Conservation (phyloP, 2,329 filamentous ascomycete genomes). For the Torrubiellomyces zombiae region DNA sequence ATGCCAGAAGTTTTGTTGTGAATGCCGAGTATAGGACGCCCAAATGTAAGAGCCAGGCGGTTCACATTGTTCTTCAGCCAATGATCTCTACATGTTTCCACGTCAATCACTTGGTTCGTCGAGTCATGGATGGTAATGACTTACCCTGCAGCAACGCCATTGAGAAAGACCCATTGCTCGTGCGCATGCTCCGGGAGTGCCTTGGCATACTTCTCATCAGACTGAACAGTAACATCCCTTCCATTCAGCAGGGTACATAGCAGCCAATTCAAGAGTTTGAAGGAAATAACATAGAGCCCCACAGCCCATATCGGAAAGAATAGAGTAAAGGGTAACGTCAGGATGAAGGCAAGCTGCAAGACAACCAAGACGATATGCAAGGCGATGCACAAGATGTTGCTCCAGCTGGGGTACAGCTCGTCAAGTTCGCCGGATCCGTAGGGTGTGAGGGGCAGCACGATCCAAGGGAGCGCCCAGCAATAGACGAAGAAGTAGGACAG, state of each 20-base stretch:
- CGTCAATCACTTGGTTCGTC: neutral
- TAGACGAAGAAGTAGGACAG: constrained; percentile 38
- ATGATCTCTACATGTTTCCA: constrained; percentile 36
- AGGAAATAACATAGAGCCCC: constrained; percentile 19
- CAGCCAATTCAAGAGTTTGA: constrained; percentile 31
- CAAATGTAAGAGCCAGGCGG: constrained; percentile 54
- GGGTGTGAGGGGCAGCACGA: constrained; percentile 41
- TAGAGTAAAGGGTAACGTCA: constrained; percentile 35
- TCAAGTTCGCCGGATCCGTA: constrained; percentile 36
- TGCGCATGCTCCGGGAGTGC: constrained; percentile 32
- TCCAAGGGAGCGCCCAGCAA: constrained; percentile 38
- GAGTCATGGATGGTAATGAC: too few species aligned
- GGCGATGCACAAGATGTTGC: constrained; percentile 39
- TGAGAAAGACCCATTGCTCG: constrained; percentile 69
- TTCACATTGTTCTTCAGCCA: constrained; percentile 59
- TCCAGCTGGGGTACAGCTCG: constrained; percentile 42
- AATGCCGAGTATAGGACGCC: constrained; percentile 52
- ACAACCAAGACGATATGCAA: constrained; percentile 42
- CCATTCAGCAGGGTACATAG: constrained; percentile 37
- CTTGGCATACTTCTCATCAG: constrained; percentile 34
- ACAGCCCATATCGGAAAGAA: constrained; percentile 33
- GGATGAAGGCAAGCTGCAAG: constrained; percentile 42
- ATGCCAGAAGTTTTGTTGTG: constrained; percentile 63
- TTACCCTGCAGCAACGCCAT: constrained; percentile 50
- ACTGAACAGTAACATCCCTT: constrained; percentile 28